Conservation (phyloP, 352 stramenopile species). For the Thalassiosira livingstoniorum region DNA sequence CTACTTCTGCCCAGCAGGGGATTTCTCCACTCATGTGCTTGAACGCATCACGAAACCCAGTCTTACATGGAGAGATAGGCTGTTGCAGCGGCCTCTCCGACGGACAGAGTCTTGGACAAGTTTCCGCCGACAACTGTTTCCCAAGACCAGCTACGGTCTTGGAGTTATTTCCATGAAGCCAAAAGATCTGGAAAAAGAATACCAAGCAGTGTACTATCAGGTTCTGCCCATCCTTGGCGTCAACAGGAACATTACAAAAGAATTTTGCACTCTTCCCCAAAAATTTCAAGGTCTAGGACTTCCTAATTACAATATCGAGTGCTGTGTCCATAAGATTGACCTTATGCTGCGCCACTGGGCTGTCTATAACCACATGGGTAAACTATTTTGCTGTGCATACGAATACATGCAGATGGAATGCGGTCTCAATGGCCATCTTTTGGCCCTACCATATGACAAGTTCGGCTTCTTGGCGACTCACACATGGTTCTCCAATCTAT, state of each 20-base stretch:
- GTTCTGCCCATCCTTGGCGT: conserved; percentile 1
- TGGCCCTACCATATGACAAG: not conserved
- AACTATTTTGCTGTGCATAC: conserved; percentile 7
- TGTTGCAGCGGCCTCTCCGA: too few species aligned
- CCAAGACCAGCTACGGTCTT: too few species aligned
- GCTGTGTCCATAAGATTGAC: not conserved
- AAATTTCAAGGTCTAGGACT: conserved; percentile 37
- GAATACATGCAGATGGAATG: not conserved
- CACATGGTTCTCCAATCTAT: too few species aligned
- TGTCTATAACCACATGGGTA: not conserved
- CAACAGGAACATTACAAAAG: conserved; percentile 33
- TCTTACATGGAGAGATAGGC: not conserved
- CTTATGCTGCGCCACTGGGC: conserved; percentile 7
- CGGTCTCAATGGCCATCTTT: not conserved
- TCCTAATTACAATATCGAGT: conserved; percentile 23
- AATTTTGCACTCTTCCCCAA: conserved; percentile 6
- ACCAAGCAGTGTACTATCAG: too few species aligned
- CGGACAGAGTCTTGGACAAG: too few species aligned
- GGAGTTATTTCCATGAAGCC: too few species aligned
- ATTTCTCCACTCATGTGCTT: not conserved
- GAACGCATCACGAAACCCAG: conserved; percentile 1
- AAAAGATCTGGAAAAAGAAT: too few species aligned
- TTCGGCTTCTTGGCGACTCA: too few species aligned
- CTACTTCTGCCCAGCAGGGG: not conserved
- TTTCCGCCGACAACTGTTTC: too few species aligned